Evolutionary conservation across 2,329 filamentous ascomycete genomes (phyloP).

Genomic region (Epichloe sibirici): DNA sequence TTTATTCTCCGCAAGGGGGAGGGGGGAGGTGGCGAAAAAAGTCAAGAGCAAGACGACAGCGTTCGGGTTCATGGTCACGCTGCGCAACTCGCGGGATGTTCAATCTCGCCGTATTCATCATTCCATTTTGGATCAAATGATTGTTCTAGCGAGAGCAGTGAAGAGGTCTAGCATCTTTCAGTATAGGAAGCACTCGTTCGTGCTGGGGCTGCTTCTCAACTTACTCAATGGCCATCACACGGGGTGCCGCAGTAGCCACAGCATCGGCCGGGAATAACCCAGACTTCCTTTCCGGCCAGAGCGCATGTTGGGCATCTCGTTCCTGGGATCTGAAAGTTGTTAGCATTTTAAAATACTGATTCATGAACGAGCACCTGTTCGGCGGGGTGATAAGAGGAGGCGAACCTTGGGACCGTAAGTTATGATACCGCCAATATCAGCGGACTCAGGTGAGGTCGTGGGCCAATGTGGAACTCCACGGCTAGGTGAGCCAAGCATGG

Average conservation of each 20-base stretch:
- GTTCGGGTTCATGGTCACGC: background rate
- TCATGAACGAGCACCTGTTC: too few relatives aligned
- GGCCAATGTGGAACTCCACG: background rate
- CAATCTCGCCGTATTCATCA: background rate
- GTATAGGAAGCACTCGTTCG: background rate
- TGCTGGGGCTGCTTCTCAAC: background rate
- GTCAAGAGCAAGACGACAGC: background rate
- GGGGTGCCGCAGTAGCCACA: constrained; percentile 40
- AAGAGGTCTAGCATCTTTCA: background rate
- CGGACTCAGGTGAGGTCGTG: background rate
- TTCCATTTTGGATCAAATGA: background rate
- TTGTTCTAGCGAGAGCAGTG: background rate
- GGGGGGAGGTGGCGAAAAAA: background rate
- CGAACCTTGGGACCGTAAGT: constrained; percentile 8
- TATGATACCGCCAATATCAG: constrained; percentile 3
- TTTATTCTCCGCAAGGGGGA: too few relatives aligned
- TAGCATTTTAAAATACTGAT: constrained; percentile 1
- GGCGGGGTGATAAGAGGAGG: background rate
- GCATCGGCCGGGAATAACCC: constrained; percentile 41
- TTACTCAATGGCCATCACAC: constrained; percentile 14
- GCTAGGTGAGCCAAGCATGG: background rate
- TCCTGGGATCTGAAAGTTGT: constrained; percentile 28
- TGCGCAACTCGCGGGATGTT: background rate
- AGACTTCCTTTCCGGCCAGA: constrained; percentile 36
- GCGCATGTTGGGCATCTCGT: constrained; percentile 41